Evolutionary conservation across 2,329 filamentous ascomycete species (phyloP).

Genomic region (Aspergillus pseudotamarii): DNA sequence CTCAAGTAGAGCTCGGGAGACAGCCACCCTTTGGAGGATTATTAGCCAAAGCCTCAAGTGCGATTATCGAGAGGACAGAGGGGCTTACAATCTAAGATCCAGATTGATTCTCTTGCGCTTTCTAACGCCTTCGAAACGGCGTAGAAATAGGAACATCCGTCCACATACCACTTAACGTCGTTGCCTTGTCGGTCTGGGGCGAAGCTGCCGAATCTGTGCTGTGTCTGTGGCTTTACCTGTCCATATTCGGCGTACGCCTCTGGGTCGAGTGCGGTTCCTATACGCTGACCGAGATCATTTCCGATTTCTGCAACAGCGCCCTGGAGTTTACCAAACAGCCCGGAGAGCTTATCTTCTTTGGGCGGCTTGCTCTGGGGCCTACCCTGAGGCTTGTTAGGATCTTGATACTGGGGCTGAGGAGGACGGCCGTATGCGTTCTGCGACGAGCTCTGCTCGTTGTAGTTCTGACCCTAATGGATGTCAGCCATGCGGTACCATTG

Average conservation of each 20-base stretch:
- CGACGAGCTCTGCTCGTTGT: slow-evolving; percentile 15
- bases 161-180: slow-evolving; percentile 83
- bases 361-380: slow-evolving; percentile 30
- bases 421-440: slow-evolving; percentile 30
- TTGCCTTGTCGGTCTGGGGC: slow-evolving; percentile 72
- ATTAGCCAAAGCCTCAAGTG: slow-evolving; percentile 14
- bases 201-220: slow-evolving; percentile 65
- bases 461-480: slow-evolving; percentile 10
- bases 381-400: slow-evolving; percentile 24
- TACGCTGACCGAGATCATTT: slow-evolving; percentile 53
- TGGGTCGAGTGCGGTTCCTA: slow-evolving; percentile 51
- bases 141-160: slow-evolving; percentile 82
- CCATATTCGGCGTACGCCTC: slow-evolving; percentile 52
- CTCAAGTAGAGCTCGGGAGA: slow-evolving; percentile 85
- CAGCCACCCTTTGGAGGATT: slow-evolving; percentile 64
- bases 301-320: slow-evolving; percentile 54
- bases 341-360: slow-evolving; percentile 44
- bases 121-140: slow-evolving; percentile 80
- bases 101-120: slow-evolving; percentile 74
- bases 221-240: slow-evolving; percentile 38
- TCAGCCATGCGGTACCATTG: background rate
- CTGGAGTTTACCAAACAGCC: slow-evolving; percentile 60
- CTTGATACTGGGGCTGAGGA: slow-evolving; percentile 29
- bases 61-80: background rate
- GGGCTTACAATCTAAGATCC: slow-evolving; percentile 73